phyloP scores from a whole-genome alignment of 768 basidiomycete species.

The Mrakia frigida region DNA sequence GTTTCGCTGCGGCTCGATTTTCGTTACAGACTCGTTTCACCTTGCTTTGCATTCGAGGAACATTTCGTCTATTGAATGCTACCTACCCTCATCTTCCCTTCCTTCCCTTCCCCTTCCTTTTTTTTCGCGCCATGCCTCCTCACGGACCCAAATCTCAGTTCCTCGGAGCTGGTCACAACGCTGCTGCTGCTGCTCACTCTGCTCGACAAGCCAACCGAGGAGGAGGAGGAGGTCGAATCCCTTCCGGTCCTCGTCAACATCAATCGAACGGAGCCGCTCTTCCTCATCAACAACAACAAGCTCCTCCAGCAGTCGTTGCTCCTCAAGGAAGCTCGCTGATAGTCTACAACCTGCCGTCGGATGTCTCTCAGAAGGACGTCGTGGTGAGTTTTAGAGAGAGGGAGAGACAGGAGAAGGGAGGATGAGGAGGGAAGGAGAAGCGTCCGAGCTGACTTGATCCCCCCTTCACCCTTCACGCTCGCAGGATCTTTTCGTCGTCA shows the following conservation, averaged over 20 bases:
- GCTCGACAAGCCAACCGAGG: background rate
- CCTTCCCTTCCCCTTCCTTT: background rate
- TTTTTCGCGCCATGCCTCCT: background rate
- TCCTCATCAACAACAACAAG: background rate
- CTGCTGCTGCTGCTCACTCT: background rate
- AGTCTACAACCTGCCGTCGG: background rate
- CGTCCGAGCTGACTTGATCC: background rate
- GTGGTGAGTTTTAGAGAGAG: background rate
- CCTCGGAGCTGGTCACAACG: background rate
- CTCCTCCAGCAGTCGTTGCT: background rate
- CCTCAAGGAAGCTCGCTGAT: background rate
- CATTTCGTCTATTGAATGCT: too few relatives aligned
- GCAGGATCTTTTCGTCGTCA: background rate
- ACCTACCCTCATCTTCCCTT: too few relatives aligned
- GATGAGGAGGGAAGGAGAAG: background rate
- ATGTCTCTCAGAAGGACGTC: constrained; percentile 3
- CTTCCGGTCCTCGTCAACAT: background rate
- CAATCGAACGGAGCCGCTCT: too few relatives aligned
- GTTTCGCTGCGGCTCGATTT: too few relatives aligned
- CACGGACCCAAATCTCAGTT: background rate
- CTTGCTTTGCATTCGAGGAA: too few relatives aligned
- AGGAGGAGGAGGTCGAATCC: background rate
- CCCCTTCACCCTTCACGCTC: background rate
- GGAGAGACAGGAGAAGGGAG: background rate
- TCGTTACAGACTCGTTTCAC: too few relatives aligned